phyloP scores from a whole-genome alignment of 495 filamentous ascomycete species.

The Xylaria grammica region DNA sequence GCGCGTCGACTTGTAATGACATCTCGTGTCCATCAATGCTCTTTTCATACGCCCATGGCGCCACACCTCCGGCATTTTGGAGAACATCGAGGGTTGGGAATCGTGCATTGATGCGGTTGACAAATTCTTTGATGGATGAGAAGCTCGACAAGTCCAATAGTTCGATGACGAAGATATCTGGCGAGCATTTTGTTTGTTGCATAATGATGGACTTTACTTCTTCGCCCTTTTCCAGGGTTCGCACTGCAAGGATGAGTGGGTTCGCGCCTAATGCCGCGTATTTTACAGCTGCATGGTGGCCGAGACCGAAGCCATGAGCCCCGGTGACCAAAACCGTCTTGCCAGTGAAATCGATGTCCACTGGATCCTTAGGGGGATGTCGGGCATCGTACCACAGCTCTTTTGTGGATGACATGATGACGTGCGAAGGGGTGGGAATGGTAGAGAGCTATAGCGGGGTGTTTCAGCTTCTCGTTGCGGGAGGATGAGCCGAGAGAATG shows the following conservation, averaged over 20 bases:
- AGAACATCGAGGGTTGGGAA: constrained; percentile 44
- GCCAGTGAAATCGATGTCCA: constrained; percentile 28
- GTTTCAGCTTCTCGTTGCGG: no score
- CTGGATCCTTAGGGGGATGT: constrained; percentile 8
- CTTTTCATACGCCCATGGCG: constrained; percentile 23
- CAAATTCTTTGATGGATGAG: constrained; percentile 28
- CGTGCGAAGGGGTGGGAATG: background rate
- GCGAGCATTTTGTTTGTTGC: background rate
- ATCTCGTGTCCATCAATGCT: constrained; percentile 58
- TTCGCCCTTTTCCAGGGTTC: constrained; percentile 47
- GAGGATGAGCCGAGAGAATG: no score
- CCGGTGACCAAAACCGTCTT: constrained; percentile 59
- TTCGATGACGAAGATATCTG: constrained; percentile 10
- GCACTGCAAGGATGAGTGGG: constrained; percentile 52
- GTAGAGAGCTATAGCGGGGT: no score
- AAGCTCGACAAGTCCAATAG: constrained; percentile 28
- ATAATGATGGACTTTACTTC: constrained; percentile 42
- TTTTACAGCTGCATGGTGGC: constrained; percentile 52
- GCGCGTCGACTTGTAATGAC: constrained; percentile 62
- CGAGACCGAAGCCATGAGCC: constrained; percentile 56
- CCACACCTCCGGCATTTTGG: constrained; percentile 47
- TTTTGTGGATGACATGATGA: background rate
- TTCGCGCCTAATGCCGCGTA: constrained; percentile 43
- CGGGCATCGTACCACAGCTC: no score
- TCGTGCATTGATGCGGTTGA: constrained; percentile 27